A percentile compares a stretch with the other conserved stretches of the same genome.
phyloP scores from a whole-genome alignment of 2,329 filamentous ascomycete genomes.

The Rachicladosporium sp. region DNA sequence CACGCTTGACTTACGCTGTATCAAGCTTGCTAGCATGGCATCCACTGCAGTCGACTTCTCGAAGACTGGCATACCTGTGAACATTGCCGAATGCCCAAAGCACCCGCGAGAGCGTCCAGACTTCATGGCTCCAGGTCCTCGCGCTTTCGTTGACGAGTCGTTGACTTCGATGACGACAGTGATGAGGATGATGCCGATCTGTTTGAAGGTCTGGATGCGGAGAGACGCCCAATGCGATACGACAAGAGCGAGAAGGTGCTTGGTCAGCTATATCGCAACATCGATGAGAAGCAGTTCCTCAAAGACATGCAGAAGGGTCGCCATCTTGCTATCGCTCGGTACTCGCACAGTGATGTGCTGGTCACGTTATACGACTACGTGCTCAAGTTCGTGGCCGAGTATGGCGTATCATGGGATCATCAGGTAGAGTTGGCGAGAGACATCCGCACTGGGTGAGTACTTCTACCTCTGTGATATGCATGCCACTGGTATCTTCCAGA shows the following conservation, averaged over 20 bases:
- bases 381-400: constrained; percentile 15
- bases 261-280: constrained; percentile 56
- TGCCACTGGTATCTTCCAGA: constrained; percentile 16
- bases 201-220: constrained; percentile 18
- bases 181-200: constrained; percentile 35
- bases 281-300: constrained; percentile 61
- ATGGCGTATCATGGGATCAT: constrained; percentile 25
- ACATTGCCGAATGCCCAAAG: constrained; percentile 33
- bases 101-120: constrained; percentile 33
- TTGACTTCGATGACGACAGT: constrained; percentile 35
- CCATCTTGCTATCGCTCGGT: constrained; percentile 2
- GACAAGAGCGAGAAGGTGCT: constrained; percentile 59
- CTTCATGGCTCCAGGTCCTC: constrained; percentile 41
- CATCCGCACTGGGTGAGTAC: constrained; percentile 35
- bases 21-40: constrained; percentile 28
- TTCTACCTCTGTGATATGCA: constrained; percentile 35
- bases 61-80: constrained; percentile 48
- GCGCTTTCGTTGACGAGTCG: constrained; percentile 30
- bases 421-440: constrained; percentile 25
- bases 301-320: constrained; percentile 27
- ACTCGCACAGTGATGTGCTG: constrained; percentile 12
- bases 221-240: constrained; percentile 35
- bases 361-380: constrained; percentile 29
- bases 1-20: constrained; percentile 23
- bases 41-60: constrained; percentile 27